Evolutionary conservation across 1,284 basidiomycete genomes (phyloP).

Genomic region (Naganishia sp.): DNA sequence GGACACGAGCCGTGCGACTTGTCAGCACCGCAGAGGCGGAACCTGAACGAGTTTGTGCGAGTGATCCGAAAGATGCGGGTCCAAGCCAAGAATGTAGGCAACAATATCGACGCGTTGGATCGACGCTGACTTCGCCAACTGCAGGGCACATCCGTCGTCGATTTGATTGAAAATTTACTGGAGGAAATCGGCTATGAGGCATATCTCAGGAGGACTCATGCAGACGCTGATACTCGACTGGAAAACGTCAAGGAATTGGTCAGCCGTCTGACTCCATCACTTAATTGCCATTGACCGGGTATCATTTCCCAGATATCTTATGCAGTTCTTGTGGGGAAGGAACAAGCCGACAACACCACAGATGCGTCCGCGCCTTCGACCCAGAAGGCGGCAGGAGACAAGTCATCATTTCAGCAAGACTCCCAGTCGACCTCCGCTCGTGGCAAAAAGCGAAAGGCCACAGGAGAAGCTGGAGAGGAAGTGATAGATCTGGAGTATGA

Average conservation of each 20-base stretch:
- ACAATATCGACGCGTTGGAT: background rate
- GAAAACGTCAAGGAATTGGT: constrained; percentile 85
- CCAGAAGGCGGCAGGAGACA: background rate
- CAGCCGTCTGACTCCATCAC: constrained; percentile 40
- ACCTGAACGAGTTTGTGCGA: constrained; percentile 64
- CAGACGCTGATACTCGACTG: constrained; percentile 74
- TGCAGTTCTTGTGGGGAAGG: constrained; percentile 48
- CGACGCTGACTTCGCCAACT: background rate
- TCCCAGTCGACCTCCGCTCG: background rate
- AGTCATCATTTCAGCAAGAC: background rate
- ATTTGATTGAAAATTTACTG: constrained; percentile 66
- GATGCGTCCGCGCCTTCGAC: background rate
- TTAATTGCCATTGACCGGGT: background rate
- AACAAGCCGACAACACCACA: constrained; percentile 37
- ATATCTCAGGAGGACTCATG: constrained; percentile 68
- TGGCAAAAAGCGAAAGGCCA: constrained; percentile 21
- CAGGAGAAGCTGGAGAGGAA: constrained; percentile 26
- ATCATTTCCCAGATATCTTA: constrained; percentile 45
- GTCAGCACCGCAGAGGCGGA: constrained; percentile 65
- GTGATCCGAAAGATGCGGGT: constrained; percentile 62
- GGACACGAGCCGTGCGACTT: constrained; percentile 62
- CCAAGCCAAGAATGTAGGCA: constrained; percentile 61
- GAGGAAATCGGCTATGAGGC: constrained; percentile 67
- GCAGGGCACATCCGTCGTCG: constrained; percentile 65
- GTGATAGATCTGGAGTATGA: constrained; percentile 25